Evolutionary conservation across 352 stramenopile genomes (phyloP).

Genomic region (Globisporangium echinulatum): DNA sequence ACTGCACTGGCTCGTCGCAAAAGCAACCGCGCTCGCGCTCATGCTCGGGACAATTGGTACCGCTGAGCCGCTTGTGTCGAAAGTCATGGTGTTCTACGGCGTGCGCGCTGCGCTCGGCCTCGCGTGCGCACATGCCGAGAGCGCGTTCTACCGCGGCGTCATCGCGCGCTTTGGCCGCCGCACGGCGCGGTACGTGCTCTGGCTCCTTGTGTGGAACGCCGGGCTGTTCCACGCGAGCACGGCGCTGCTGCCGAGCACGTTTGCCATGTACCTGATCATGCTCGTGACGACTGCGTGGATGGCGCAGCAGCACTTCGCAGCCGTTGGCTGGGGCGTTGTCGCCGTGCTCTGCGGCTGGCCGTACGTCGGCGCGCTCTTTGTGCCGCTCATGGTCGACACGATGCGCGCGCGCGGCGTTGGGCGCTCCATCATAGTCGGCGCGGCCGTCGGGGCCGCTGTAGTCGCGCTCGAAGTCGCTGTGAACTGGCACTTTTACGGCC

Average conservation of each 20-base stretch:
- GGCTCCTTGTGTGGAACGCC: constrained; percentile 78
- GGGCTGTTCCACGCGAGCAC: constrained; percentile 91
- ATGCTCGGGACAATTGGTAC: constrained; percentile 24
- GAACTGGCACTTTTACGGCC: constrained; percentile 80
- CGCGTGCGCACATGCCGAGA: constrained; percentile 75
- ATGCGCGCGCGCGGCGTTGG: constrained; percentile 41
- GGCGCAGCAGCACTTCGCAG: constrained; percentile 54
- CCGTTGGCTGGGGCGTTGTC: constrained; percentile 83
- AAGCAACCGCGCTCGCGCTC: constrained; percentile 31
- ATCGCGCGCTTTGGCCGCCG: constrained; percentile 52
- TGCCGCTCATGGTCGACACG: constrained; percentile 91
- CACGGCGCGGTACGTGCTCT: constrained; percentile 61
- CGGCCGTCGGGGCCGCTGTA: constrained; percentile 60
- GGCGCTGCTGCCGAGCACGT: constrained; percentile 92
- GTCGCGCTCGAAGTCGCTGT: constrained; percentile 72
- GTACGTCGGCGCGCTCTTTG: constrained; percentile 95
- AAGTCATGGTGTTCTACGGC: constrained; percentile 89
- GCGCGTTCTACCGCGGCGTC: constrained; percentile 77
- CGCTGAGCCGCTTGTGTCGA: constrained; percentile 19
- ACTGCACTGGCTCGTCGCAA: constrained; percentile 46
- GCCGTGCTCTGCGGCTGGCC: constrained; percentile 95
- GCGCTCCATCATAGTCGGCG: constrained; percentile 37
- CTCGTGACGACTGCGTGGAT: constrained; percentile 78
- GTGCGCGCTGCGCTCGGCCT: constrained; percentile 80
- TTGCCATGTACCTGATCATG: constrained; percentile 83